Conservation (phyloP, 2,329 filamentous ascomycete genomes). For the Penicillium sp. region DNA sequence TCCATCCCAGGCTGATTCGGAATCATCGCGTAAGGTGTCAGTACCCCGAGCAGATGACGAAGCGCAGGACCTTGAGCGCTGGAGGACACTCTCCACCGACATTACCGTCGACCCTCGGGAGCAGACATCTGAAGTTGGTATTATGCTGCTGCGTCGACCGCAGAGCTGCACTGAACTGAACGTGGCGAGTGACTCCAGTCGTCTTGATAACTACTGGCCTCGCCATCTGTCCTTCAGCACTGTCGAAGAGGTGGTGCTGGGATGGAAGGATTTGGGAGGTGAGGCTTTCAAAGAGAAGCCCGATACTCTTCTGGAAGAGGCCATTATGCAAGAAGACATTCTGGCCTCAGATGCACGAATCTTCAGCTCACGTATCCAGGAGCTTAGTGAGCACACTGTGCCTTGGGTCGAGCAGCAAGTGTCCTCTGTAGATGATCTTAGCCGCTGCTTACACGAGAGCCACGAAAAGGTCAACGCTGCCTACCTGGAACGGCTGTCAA, state of each 20-base stretch:
- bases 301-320: constrained; percentile 35
- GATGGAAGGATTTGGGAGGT: constrained; percentile 26
- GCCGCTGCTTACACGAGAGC: constrained; percentile 55
- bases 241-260: constrained; percentile 39
- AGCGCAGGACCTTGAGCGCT: constrained; percentile 23
- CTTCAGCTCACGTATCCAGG: constrained; percentile 31
- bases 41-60: too few relatives aligned
- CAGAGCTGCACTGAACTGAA: constrained; percentile 30
- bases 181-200: constrained; percentile 13
- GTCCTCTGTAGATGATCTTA: constrained; percentile 47
- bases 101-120: too few relatives aligned
- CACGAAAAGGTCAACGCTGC: constrained; percentile 57
- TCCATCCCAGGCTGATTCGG: too few relatives aligned
- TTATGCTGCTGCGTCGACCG: constrained; percentile 31
- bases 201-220: constrained; percentile 28
- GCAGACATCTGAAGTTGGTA: too few relatives aligned
- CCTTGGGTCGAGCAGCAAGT: constrained; percentile 40
- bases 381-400: constrained; percentile 31
- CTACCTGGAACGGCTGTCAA: constrained; percentile 61
- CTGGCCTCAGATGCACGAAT: constrained; percentile 30
- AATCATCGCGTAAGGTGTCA: too few relatives aligned
- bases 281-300: constrained; percentile 28
- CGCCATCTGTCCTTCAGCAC: constrained; percentile 42
- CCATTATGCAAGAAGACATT: constrained; percentile 34
- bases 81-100: too few relatives aligned